Conservation (phyloP, 805 yeast species). For the Zygosaccharomyces pseudorouxii region DNA sequence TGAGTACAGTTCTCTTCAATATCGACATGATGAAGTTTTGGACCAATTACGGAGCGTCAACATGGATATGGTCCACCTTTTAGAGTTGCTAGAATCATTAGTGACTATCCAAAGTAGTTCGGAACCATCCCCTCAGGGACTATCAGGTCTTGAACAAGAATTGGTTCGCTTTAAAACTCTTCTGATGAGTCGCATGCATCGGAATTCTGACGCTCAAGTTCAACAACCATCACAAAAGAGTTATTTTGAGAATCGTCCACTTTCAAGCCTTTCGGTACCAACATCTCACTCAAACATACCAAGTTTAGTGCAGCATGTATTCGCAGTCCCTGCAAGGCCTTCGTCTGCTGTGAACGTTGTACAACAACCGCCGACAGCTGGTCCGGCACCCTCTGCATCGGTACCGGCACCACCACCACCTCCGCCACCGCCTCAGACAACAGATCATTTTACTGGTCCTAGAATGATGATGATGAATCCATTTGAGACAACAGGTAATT, state of each 20-base stretch:
- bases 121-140: constrained; percentile 12
- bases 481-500: constrained; percentile 18
- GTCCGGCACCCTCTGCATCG: constrained; percentile 1
- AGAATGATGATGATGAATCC: constrained; percentile 25
- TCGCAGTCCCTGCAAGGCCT: constrained; percentile 13
- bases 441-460: constrained; percentile 13
- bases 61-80: constrained; percentile 47
- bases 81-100: constrained; percentile 43
- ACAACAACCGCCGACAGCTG: constrained; percentile 2
- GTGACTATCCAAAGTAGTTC: constrained; percentile 9
- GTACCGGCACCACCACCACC: constrained; percentile 1
- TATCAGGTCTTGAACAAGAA: constrained; percentile 13
- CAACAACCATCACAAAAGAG: constrained; percentile 13
- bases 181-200: constrained; percentile 9
- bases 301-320: constrained; percentile 12
- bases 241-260: constrained; percentile 7
- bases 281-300: constrained; percentile 6
- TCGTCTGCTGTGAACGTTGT: constrained; percentile 5
- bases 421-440: constrained; percentile 6
- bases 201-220: constrained; percentile 7
- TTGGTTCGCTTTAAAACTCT: constrained; percentile 10
- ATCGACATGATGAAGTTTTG: constrained; percentile 44
- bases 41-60: constrained; percentile 48
- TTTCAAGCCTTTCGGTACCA: constrained; percentile 10
- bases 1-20: constrained; percentile 41